Conservation (phyloP, 2,329 filamentous ascomycete genomes). For the Pseudogymnoascus sp. region DNA sequence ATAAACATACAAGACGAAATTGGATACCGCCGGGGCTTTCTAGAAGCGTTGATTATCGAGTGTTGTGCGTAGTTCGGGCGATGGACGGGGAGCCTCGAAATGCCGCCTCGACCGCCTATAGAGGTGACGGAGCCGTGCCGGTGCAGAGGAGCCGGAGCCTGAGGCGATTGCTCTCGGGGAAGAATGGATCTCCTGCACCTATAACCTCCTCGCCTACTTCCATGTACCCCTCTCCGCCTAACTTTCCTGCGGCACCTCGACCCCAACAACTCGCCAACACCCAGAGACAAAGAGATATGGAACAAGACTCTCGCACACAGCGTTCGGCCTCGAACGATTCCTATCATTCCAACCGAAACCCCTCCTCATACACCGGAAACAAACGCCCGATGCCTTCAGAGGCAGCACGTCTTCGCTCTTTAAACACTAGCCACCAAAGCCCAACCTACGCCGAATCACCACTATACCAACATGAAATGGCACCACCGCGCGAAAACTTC, state of each 20-base stretch:
- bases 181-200: not conserved
- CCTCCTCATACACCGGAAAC: not conserved
- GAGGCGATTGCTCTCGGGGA: not conserved
- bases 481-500: constrained; percentile 23
- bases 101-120: constrained; percentile 6
- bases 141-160: constrained; percentile 4
- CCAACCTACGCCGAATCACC: constrained; percentile 23
- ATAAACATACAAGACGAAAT: constrained; percentile 3
- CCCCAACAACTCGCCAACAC: not conserved
- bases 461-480: constrained; percentile 18
- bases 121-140: constrained; percentile 4
- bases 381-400: constrained; percentile 22
- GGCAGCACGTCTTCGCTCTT: constrained; percentile 26
- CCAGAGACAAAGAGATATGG: constrained; percentile 6
- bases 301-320: not conserved
- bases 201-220: not conserved
- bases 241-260: not conserved
- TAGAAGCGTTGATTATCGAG: not conserved
- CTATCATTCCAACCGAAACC: not conserved
- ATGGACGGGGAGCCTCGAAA: constrained; percentile 7
- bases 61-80: not conserved
- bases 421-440: constrained; percentile 26
- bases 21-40: not conserved
- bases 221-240: not conserved
- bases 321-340: constrained; percentile 6